Evolutionary conservation across 768 basidiomycete species (phyloP), one percentile per base, ranked within the genome.

Genomic region (Boletus tylopilopsis): DNA sequence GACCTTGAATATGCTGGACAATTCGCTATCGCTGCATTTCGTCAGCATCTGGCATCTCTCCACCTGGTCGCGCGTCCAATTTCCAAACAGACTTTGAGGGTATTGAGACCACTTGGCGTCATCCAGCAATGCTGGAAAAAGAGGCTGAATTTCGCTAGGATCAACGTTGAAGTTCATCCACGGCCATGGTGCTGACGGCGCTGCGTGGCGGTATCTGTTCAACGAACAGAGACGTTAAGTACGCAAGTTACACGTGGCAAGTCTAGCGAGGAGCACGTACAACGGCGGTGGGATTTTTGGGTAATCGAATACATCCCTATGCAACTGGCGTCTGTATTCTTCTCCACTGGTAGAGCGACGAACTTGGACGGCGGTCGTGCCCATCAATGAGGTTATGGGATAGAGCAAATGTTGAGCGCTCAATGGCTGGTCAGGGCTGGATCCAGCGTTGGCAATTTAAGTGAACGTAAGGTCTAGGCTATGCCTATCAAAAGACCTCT

Each of bases 51-150:
- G 59, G 43, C 73, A 70, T 46, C 63, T 64, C 27, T 43, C 16
- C 32, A 74, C 68, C 49, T 81, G 79, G 6, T 60, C 62, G 6
- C 46, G 57, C 0, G 76, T 79, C 81, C 81, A 82, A 54, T 81
- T 83, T 10, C 70, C 69, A 56, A 77, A 82, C 1, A 74, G 60
- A 5, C 68, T 70, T 53, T 78, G 75, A 0, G 81, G 79, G 54
- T 81, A 82, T 44, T 55, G 53, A 6, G 47, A n/a, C 73, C 75
- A 76, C 23, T 34, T 22, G 12, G 33, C 18, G n/a, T 34, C 16
- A 11, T 6, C 27, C 3, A 18, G 24, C 30, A 37, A 23, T 16
- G 27, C 5, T 29, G 27, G 27, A 10, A 12, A 29, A 29, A 29
- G 10, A 3, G 33, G 23, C 9, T 19, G 32, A 13, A 43, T 41